These are phyloP conservation scores for Alternaria triticina DNA, from an alignment of 2,329 filamentous ascomycete genomes.

Conservation along the genomic window DNA sequence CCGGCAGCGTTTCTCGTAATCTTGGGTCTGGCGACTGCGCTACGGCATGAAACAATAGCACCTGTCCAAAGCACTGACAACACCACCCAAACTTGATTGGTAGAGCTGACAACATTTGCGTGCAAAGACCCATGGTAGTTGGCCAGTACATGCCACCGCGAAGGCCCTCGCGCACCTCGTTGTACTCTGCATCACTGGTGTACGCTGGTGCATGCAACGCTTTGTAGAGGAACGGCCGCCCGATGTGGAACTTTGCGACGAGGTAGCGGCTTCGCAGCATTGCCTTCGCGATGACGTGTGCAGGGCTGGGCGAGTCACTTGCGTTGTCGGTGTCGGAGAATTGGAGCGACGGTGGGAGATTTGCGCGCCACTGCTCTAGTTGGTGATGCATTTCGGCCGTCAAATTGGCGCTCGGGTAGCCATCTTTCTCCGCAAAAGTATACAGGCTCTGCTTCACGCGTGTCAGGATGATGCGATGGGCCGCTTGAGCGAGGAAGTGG, in stretches of 20 bases:
- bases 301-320: conserved; percentile 40
- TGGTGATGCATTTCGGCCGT: conserved; percentile 62
- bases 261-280: conserved; percentile 49
- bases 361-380: conserved; percentile 61
- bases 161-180: conserved; percentile 36
- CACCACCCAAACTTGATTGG: conserved; percentile 49
- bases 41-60: conserved; percentile 43
- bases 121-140: conserved; percentile 44
- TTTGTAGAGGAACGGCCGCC: conserved; percentile 48
- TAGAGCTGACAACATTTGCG: conserved; percentile 44
- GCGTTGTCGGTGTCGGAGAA: conserved; percentile 49
- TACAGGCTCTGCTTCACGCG: conserved; percentile 60
- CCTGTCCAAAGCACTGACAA: conserved; percentile 47
- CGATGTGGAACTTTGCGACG: conserved; percentile 48
- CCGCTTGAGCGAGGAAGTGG: conserved; percentile 63
- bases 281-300: conserved; percentile 48
- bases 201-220: conserved; percentile 40
- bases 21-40: conserved; percentile 36
- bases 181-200: conserved; percentile 41
- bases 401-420: conserved; percentile 54
- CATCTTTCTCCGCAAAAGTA: conserved; percentile 53
- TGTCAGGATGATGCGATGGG: conserved; percentile 62
- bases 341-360: conserved; percentile 57
- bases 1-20: conserved; percentile 40
- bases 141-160: conserved; percentile 48